phyloP scores from a whole-genome alignment of 2,329 filamentous ascomycete genomes.

The Ascomycota sp. region DNA sequence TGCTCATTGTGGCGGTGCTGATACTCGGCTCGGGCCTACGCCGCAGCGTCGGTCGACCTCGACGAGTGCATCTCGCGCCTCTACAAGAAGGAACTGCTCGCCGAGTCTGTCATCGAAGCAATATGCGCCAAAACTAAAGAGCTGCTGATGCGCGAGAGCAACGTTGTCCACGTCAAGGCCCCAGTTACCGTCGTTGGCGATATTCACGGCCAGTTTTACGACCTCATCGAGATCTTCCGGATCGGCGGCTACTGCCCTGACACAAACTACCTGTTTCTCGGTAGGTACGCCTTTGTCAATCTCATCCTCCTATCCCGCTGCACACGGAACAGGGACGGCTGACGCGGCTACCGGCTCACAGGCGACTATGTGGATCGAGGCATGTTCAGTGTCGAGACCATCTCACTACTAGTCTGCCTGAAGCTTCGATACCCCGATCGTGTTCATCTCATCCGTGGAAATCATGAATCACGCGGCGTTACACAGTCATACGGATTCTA shows the following conservation, averaged over 20 bases:
- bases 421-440: conserved; percentile 93
- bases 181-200: conserved; percentile 95
- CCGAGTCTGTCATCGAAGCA: conserved; percentile 94
- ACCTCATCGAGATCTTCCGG: conserved; percentile 97
- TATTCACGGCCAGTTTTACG: conserved; percentile 97
- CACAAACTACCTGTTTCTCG: conserved; percentile 94
- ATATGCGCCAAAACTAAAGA: conserved; percentile 99
- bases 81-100: conserved; percentile 90
- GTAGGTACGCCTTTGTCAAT: conserved; percentile 23
- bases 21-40: conserved; percentile 42
- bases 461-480: conserved; percentile 92
- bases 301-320: too few relatives aligned
- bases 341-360: conserved; percentile 14
- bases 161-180: conserved; percentile 89
- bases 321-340: too few relatives aligned
- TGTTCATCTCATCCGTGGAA: conserved; percentile 89
- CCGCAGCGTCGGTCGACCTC: conserved; percentile 75
- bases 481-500: conserved; percentile 99
- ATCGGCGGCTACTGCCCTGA: conserved; percentile 95
- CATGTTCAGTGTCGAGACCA: conserved; percentile 97
- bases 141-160: conserved; percentile 98
- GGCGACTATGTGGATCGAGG: conserved; percentile 97
- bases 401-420: conserved; percentile 88
- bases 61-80: conserved; percentile 96
- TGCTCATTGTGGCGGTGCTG: not conserved